phyloP scores from a whole-genome alignment of 2,329 filamentous ascomycete genomes.

The Penicillium expansum region DNA sequence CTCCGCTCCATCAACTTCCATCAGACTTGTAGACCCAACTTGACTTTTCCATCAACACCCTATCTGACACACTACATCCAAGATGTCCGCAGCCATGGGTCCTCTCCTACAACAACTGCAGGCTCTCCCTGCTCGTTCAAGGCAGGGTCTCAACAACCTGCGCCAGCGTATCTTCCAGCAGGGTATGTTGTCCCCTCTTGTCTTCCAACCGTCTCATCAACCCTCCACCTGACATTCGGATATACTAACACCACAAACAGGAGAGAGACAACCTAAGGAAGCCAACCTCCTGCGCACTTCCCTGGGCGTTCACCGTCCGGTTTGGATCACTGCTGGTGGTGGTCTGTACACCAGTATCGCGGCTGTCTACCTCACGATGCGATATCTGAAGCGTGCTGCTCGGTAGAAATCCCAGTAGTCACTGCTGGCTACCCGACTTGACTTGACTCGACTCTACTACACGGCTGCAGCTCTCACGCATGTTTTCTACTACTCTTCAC shows the following conservation, averaged over 20 bases:
- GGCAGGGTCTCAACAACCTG: conserved; percentile 25
- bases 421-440: neutral
- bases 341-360: conserved; percentile 33
- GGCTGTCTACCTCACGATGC: conserved; percentile 33
- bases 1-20: conserved; percentile 3
- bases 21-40: neutral
- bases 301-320: conserved; percentile 32
- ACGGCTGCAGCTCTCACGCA: neutral
- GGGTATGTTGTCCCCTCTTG: conserved; percentile 14
- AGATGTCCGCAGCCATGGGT: conserved; percentile 25
- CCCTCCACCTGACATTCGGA: neutral
- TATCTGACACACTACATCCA: conserved; percentile 2
- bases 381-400: conserved; percentile 27
- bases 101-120: conserved; percentile 22
- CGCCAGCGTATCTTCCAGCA: conserved; percentile 27
- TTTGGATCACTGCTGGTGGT: conserved; percentile 33
- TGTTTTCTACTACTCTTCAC: neutral
- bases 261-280: conserved; percentile 30
- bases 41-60: neutral
- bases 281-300: conserved; percentile 31
- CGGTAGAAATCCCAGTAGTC: conserved; percentile 6
- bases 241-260: conserved; percentile 14
- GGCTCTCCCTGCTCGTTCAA: conserved; percentile 24
- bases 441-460: neutral
- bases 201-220: neutral